Evolutionary conservation across 2,329 filamentous ascomycete species (phyloP), one percentile per base, ranked within the genome.

Genomic region (Dendrostoma leiphaemia): DNA sequence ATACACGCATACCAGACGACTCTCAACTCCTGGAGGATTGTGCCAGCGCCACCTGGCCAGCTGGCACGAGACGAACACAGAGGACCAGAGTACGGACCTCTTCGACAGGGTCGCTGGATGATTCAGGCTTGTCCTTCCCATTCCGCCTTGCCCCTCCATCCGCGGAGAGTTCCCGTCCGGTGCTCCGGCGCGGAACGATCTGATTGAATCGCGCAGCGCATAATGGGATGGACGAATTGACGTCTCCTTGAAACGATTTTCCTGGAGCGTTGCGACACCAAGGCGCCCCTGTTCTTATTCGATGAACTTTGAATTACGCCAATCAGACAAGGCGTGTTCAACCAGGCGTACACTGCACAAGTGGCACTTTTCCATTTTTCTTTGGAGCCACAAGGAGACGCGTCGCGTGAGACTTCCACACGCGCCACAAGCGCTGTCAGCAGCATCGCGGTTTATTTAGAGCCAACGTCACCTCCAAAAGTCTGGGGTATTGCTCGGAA

Each of bases 341-440:
- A 3, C 8, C 10, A 17, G 19, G 23, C 21, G 38, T 15, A 21
- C 1, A n/a, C 26, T 15, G 13, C 23, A 41, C 12, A 24, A 21
- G 6, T 15, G 10, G 13, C 32, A 13, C 28, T 28, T 31, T n/a
- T n/a, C n/a, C n/a, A n/a, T n/a, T n/a, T n/a, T n/a, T n/a, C 15
- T 13, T 19, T 13, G 5, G 19, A 15, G 4, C 10, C n/a, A 19
- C 21, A 13, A 17, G n/a, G 34, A 48, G 29, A 45, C 24, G 26
- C 44, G 35, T 48, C 54, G 24, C 37, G 37, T 23, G 49, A 55
- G 45, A 52, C 51, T 62, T 26, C 58, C 60, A n/a, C 60, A 63
- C 15, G 64, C 69, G 12, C 61, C 66, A 21, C 62, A 62, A n/a
- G 67, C 60, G 19, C 68, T 71, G 26, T 31, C 43, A 46, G 26